Conservation (phyloP, 768 basidiomycete species). For the Trametes cinnabarina region DNA sequence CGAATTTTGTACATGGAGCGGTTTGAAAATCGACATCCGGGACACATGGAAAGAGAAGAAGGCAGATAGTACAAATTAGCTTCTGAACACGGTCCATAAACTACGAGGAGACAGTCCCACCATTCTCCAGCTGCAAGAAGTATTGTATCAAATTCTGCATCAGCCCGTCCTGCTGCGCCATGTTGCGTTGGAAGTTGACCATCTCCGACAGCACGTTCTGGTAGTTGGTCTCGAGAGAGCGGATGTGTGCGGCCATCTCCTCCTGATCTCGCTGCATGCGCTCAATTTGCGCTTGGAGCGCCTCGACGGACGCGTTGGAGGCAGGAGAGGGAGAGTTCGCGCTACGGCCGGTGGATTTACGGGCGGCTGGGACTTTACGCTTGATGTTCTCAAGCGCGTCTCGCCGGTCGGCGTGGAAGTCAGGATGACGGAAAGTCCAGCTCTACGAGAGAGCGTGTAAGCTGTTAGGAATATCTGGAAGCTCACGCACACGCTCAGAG, state of each 20-base stretch:
- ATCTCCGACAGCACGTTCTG: slow-evolving; percentile 69
- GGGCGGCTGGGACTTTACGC: slow-evolving; percentile 49
- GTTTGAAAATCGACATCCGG: slow-evolving; percentile 1
- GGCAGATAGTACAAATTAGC: slow-evolving; percentile 32
- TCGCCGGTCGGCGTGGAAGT: slow-evolving; percentile 50
- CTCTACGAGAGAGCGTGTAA: slow-evolving; percentile 27
- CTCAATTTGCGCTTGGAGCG: slow-evolving; percentile 50
- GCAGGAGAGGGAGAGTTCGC: slow-evolving; percentile 27
- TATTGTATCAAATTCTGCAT: slow-evolving; percentile 82
- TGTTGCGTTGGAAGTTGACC: slow-evolving; percentile 67
- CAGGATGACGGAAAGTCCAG: slow-evolving; percentile 55
- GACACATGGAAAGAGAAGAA: slow-evolving; percentile 15
- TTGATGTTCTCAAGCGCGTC: slow-evolving; percentile 66
- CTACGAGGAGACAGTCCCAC: slow-evolving; percentile 38
- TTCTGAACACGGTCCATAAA: slow-evolving; percentile 32
- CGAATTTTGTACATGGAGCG: slow-evolving; percentile 33
- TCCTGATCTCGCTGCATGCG: slow-evolving; percentile 46
- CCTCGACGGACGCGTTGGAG: slow-evolving; percentile 28
- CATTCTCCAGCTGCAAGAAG: slow-evolving; percentile 69
- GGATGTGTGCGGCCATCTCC: slow-evolving; percentile 52
- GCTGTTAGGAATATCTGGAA: background rate
- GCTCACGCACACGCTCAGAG: background rate
- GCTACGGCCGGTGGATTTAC: slow-evolving; percentile 30
- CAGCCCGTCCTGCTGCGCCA: slow-evolving; percentile 82
- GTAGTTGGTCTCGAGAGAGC: slow-evolving; percentile 60